These are phyloP conservation scores for Beauveria rudraprayagi DNA, from an alignment of 2,329 filamentous ascomycete species.

Conservation along the genomic window DNA sequence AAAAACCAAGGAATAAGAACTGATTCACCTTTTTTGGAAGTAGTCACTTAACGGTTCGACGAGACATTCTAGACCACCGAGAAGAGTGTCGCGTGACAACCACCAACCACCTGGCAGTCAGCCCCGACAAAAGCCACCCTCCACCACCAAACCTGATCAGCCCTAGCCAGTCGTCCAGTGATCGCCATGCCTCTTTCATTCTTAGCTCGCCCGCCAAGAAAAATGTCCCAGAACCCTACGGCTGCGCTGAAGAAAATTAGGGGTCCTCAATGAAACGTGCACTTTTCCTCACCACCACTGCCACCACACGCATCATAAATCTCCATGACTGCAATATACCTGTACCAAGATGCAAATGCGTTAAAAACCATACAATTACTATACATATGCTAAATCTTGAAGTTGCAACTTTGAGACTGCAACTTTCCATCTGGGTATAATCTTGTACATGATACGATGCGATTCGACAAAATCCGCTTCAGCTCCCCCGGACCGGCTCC, in stretches of 20 bases:
- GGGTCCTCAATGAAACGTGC: too few species aligned
- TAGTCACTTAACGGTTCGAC: too few species aligned
- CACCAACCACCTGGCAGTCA: background rate
- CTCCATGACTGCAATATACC: background rate
- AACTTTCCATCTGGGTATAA: background rate
- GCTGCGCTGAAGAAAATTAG: background rate
- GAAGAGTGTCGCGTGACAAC: background rate
- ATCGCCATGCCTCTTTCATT: background rate
- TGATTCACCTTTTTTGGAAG: too few species aligned
- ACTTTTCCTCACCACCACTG: too few species aligned
- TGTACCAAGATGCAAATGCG: too few species aligned
- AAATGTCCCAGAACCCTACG: background rate
- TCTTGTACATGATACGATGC: background rate
- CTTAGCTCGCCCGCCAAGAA: background rate
- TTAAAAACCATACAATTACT: background rate
- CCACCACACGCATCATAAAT: background rate
- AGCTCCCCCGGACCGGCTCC: background rate
- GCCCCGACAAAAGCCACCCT: background rate
- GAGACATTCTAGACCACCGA: background rate
- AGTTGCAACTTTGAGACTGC: background rate
- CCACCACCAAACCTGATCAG: background rate
- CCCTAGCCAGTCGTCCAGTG: background rate
- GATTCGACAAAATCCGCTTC: background rate
- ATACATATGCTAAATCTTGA: background rate
- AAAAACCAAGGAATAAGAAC: too few species aligned